Conservation (phyloP, 345 rosid species). For the Aurinia saxatilis region DNA sequence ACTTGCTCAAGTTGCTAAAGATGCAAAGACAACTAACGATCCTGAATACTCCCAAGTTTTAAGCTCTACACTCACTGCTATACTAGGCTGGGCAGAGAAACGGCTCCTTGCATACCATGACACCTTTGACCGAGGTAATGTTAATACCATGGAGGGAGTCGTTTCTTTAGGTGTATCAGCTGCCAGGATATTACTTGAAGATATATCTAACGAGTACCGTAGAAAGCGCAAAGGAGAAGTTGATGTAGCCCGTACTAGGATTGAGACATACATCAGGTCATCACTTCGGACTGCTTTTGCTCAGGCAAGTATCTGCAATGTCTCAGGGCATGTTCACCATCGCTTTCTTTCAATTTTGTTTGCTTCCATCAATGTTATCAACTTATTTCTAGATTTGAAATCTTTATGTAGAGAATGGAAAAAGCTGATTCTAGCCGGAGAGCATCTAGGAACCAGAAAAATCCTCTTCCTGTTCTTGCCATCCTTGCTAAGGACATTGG, state of each 20-base stretch:
- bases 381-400: neutral
- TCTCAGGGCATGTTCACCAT: neutral
- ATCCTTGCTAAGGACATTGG: conserved; percentile 96
- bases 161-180: conserved; percentile 84
- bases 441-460: conserved; percentile 70
- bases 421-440: conserved; percentile 95
- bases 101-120: conserved; percentile 97
- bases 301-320: conserved; percentile 59
- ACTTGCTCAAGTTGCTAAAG: conserved; percentile 85
- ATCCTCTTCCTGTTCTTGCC: conserved; percentile 84
- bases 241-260: conserved; percentile 75
- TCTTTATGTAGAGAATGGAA: conserved; percentile 75
- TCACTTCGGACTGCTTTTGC: conserved; percentile 95
- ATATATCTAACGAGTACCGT: conserved; percentile 90
- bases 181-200: conserved; percentile 87
- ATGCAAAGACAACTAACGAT: conserved; percentile 86
- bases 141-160: conserved; percentile 75
- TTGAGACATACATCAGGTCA: conserved; percentile 95
- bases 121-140: conserved; percentile 63
- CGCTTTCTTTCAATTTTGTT: neutral
- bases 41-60: conserved; percentile 74
- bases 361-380: neutral
- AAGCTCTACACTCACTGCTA: conserved; percentile 76
- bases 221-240: conserved; percentile 78
- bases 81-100: conserved; percentile 94